Percentiles rank a stretch among this genome's conserved stretches.
phyloP scores from a whole-genome alignment of 805 yeast species.

The Myxozyma kluyveri region DNA sequence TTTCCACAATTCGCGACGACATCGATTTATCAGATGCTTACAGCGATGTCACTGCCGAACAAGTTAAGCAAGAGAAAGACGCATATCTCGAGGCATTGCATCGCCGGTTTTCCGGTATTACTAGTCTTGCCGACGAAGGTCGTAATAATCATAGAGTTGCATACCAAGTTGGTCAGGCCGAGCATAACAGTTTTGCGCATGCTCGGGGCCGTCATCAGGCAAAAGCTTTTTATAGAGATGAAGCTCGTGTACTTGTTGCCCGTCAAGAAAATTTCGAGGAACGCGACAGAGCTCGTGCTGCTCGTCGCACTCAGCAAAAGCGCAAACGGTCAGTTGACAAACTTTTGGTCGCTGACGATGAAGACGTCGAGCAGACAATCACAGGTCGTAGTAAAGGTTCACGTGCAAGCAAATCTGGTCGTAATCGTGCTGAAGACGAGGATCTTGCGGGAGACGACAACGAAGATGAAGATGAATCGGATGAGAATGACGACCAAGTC shows the following conservation, averaged over 20 bases:
- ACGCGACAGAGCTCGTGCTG: slow-evolving; percentile 21
- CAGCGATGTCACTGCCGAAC: neutral
- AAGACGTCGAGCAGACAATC: neutral
- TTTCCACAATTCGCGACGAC: neutral
- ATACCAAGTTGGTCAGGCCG: slow-evolving; percentile 10
- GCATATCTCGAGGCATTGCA: slow-evolving; percentile 6
- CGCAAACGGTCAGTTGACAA: slow-evolving; percentile 1
- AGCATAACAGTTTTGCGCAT: slow-evolving; percentile 8
- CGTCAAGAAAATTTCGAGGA: slow-evolving; percentile 24
- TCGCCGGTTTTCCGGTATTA: slow-evolving; percentile 9
- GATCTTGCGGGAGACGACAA: neutral
- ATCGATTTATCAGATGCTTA: slow-evolving; percentile 7
- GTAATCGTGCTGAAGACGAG: neutral
- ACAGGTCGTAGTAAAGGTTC: neutral
- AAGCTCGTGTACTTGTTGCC: slow-evolving; percentile 24
- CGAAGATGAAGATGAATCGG: neutral
- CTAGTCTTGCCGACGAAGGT: slow-evolving; percentile 13
- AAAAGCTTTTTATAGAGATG: slow-evolving; percentile 18
- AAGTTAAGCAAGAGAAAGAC: slow-evolving; percentile 13
- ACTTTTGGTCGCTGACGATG: neutral
- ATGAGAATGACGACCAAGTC: neutral
- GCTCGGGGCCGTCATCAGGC: slow-evolving; percentile 26
- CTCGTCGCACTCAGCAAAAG: slow-evolving; percentile 20
- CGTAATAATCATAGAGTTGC: slow-evolving; percentile 8
- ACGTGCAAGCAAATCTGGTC: neutral